These are phyloP conservation scores for Vickermania ingenoplastis DNA, from an alignment of 208 protist species.

Conservation along the genomic window DNA sequence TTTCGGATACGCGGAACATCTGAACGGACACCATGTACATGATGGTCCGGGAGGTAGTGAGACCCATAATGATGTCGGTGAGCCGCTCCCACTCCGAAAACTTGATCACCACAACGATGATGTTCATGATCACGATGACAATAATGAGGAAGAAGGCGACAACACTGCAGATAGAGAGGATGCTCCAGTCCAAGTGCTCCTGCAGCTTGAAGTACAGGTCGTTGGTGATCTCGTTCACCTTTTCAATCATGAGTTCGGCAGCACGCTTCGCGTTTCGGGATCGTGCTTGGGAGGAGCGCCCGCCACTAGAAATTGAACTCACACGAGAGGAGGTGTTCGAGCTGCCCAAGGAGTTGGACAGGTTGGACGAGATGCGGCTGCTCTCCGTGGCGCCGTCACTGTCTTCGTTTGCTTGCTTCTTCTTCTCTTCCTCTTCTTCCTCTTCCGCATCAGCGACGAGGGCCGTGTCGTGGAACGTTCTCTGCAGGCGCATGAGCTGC, in stretches of 20 bases:
- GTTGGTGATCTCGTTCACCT: not conserved
- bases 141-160: constrained; percentile 2
- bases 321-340: constrained; percentile 1
- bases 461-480: constrained; percentile 5
- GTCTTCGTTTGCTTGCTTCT: not conserved
- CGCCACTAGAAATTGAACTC: constrained; percentile 2
- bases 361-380: not conserved
- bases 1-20: not conserved
- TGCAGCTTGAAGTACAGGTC: constrained; percentile 3
- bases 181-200: constrained; percentile 2
- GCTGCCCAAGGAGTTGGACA: constrained; percentile 3
- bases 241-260: not conserved
- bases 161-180: constrained; percentile 3
- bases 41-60: not conserved
- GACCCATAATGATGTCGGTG: not conserved
- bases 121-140: constrained; percentile 2
- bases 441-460: not conserved
- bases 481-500: constrained; percentile 8
- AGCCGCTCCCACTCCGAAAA: constrained; percentile 5
- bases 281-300: constrained; percentile 6
- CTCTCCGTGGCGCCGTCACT: not conserved
- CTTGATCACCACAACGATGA: not conserved
- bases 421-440: constrained; percentile 1
- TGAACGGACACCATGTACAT: not conserved
- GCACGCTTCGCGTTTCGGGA: constrained; percentile 3